Evolutionary conservation across 192 early-diverging fungal species (phyloP).

Genomic region (Haplosporangium gracile): DNA sequence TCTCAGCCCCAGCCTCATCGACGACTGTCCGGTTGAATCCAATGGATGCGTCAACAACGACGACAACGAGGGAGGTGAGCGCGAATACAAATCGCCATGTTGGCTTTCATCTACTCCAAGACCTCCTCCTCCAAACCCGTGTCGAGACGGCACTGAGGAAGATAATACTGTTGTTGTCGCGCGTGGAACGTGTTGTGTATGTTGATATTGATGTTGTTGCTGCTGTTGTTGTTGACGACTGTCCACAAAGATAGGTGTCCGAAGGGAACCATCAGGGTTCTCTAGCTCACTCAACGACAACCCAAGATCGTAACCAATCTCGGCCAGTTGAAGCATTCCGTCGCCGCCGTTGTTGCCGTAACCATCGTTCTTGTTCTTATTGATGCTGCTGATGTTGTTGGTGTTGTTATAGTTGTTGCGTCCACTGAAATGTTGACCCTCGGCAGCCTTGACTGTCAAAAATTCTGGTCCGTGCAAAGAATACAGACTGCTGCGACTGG

Average conservation of each 20-base stretch:
- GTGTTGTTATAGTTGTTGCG: not conserved
- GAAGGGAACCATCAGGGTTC: conserved; percentile 1
- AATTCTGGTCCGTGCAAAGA: not conserved
- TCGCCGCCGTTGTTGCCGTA: not conserved
- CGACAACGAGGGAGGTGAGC: not conserved
- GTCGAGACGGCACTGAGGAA: not conserved
- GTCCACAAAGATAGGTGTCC: not conserved
- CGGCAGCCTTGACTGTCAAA: not conserved
- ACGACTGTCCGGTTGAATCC: not conserved
- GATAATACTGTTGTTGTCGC: not conserved
- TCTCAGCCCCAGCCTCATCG: not conserved
- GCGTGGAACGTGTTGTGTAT: not conserved
- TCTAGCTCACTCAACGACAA: not conserved
- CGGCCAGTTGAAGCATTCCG: not conserved
- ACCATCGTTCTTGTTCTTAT: too few species aligned
- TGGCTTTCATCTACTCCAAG: not conserved
- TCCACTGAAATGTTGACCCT: not conserved
- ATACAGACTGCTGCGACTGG: not conserved
- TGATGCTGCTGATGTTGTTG: not conserved
- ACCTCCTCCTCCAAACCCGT: not conserved
- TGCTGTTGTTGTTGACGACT: not conserved
- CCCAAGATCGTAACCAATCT: not conserved
- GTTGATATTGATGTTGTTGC: not conserved
- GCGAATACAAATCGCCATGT: not conserved
- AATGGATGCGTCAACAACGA: not conserved